Evolutionary conservation across 192 early-diverging fungal genomes (phyloP).

Genomic region (Pecoramyces ruminantium): DNA sequence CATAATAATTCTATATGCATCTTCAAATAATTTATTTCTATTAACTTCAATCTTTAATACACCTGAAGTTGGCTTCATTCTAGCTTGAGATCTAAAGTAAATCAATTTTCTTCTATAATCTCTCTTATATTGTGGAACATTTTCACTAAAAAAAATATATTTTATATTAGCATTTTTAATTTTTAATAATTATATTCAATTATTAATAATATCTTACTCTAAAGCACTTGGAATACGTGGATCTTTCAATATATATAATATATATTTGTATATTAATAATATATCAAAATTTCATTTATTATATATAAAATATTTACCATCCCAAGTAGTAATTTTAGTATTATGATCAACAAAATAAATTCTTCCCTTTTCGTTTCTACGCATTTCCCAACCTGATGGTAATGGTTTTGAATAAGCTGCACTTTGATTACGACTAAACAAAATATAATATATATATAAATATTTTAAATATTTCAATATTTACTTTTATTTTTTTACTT

Average conservation of each 20-base stretch:
- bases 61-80: constrained; percentile 70
- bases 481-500: too few relatives aligned
- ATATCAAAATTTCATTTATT: too few relatives aligned
- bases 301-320: constrained; percentile 23
- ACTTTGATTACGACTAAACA: not conserved
- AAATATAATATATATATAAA: not conserved
- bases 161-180: too few relatives aligned
- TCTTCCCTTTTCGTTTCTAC: constrained; percentile 77
- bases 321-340: constrained; percentile 97
- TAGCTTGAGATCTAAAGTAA: constrained; percentile 87
- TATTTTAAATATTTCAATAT: too few relatives aligned
- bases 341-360: constrained; percentile 99
- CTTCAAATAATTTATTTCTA: constrained; percentile 81
- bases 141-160: constrained; percentile 39
- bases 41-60: constrained; percentile 88
- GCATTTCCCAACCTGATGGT: constrained; percentile 98
- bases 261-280: too few relatives aligned
- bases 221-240: not conserved
- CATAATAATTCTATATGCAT: constrained; percentile 92
- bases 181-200: too few relatives aligned
- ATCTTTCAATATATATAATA: too few relatives aligned
- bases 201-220: not conserved
- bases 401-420: constrained; percentile 9
- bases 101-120: constrained; percentile 95
- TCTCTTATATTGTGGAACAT: constrained; percentile 96